Evolutionary conservation across 192 early-diverging fungal species (phyloP), one percentile per base, ranked within the genome.

Genomic region (Podila verticillata): DNA sequence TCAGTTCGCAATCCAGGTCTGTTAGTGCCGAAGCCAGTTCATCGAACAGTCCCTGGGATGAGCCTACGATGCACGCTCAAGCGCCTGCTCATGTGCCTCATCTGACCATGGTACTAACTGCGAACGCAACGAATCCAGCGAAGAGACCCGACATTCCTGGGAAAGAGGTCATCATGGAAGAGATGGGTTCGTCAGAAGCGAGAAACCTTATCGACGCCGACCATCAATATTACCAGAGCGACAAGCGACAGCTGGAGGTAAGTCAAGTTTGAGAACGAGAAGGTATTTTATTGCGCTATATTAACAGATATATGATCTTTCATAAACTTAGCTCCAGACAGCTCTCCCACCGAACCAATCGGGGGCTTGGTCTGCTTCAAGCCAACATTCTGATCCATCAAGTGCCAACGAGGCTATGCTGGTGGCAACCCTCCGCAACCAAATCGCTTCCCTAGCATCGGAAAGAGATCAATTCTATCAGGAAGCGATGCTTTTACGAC

Each of bases 401-500:
- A 12, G 63, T 7, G 24, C 39, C 24, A 61, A 47, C 54, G 75
- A 72, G 39, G 30, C 65, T n/a, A 34, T 48, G 32, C 32, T 80
- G 28, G 77, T 80, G 22, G 77, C 69, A 5, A 63, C 65, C 15
- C 66, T 80, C 7, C 77, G 70, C 5, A 66, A 80, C 24, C 77
- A 80, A 61, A 80, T 80, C 48, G 77, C 69, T n/a, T 68, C 77
- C 2, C 60, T 80, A 44, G 70, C 75, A 0, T 67, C 68, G 5
- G 75, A 79, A 19, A 68, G 75, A n/a, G 75, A 79, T 31, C 75
- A 79, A 34, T 79, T 79, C 20, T 79, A 79, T 31, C 65, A 79
- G 48, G 75, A 79, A 24, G 51, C 75, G 9, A 26, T 79, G 58
- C 12, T 72, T 1, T 49, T 79, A 47, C 64, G 75, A 9, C 74